Evolutionary conservation across 768 basidiomycete species (phyloP), one percentile per base, ranked within the genome.

Genomic region (Kwoniella dendrophila): DNA sequence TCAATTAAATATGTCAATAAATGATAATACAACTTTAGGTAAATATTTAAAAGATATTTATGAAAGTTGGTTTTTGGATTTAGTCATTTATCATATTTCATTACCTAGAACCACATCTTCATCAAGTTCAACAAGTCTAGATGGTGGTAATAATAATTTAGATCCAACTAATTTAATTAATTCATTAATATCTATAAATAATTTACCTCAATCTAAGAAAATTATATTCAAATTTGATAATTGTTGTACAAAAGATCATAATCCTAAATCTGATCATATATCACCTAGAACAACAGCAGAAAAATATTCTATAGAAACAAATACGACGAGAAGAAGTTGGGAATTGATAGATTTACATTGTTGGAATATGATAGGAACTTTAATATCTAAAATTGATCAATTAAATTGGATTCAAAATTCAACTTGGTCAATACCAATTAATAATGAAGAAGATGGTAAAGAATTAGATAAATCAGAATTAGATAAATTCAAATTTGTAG

Each of bases 301-400:
- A 20, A 4, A 20, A 10, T 14, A 40, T 44, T n/a, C n/a, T n/a
- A n/a, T n/a, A n/a, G 24, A 44, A 11, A 22, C 2, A 11, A 24
- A 44, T 44, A 24, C 20, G 16, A 12, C n/a, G 8, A 27, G 44
- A 45, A 26, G 7, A 3, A 49, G 26, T 49, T 49, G 47, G 47
- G 47, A 49, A 29, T 49, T 32, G 47, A 16, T 49, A 14, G 47
- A 49, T 49, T n/a, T 26, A 16, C 26, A 26, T 49, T 49, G 47
- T 14, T 49, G 47, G 29, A 30, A 49, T 49, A 27, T 5, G 7
- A 8, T 49, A 6, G 29, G 47, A 2, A 16, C 26, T 22, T 12
- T 49, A 6, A 0, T 49, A 11, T 4, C 11, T 10, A 49, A 49
- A 24, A 27, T 49, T 24, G 47, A 29, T 2, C 6, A 16, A 4